These are phyloP conservation scores for Larix sibirica DNA, from an alignment of 83 land plant species.

Conservation along the genomic window DNA sequence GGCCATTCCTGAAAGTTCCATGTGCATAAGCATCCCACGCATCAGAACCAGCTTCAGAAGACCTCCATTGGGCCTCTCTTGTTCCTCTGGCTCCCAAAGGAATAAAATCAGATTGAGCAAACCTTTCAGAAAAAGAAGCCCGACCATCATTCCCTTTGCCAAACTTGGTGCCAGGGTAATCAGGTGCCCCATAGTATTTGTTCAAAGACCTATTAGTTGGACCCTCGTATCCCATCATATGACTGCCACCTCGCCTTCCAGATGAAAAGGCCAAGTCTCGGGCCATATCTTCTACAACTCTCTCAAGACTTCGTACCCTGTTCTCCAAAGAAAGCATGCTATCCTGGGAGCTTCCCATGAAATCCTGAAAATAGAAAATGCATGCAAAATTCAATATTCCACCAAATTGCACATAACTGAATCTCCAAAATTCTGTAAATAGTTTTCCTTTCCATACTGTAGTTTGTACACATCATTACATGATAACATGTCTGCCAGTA, in stretches of 20 bases:
- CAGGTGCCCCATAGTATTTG: constrained; percentile 50
- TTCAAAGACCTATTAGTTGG: constrained; percentile 39
- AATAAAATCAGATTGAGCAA: constrained; percentile 32
- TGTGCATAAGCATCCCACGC: constrained; percentile 57
- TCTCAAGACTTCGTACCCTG: constrained; percentile 86
- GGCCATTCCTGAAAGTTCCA: constrained; percentile 49
- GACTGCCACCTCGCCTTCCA: constrained; percentile 41
- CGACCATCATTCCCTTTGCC: constrained; percentile 48
- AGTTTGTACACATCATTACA: not conserved
- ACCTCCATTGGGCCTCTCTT: constrained; percentile 60
- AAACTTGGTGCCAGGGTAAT: constrained; percentile 46
- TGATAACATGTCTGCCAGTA: not conserved
- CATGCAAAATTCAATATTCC: not conserved
- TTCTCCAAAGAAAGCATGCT: constrained; percentile 82
- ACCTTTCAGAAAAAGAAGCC: constrained; percentile 45
- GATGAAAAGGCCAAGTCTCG: constrained; percentile 57
- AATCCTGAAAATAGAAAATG: constrained; percentile 60
- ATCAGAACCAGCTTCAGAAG: constrained; percentile 43
- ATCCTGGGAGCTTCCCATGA: constrained; percentile 92
- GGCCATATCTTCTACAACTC: constrained; percentile 90
- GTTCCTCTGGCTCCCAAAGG: constrained; percentile 37
- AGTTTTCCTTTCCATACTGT: not conserved
- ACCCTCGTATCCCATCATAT: constrained; percentile 53
- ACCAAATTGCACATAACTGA: not conserved
- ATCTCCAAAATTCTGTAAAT: not conserved